These are phyloP conservation scores for Tylopilus plumbeoviolaceoides DNA, from an alignment of 768 basidiomycete species.

Conservation along the genomic window DNA sequence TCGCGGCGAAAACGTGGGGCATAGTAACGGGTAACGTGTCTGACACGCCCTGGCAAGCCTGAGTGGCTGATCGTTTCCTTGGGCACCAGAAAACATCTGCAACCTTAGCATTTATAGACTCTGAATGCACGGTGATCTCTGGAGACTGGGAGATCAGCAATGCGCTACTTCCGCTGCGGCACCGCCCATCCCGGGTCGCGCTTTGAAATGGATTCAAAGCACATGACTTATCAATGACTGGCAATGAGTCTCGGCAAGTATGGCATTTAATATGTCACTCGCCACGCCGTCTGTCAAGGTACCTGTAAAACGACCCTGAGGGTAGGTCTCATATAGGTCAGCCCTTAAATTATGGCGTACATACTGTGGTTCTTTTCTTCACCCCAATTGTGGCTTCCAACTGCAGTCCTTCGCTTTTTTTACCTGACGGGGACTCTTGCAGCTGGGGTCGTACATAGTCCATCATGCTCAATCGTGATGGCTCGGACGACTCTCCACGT, in stretches of 20 bases:
- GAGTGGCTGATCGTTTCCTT: too few relatives aligned
- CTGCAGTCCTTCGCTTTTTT: constrained; percentile 15
- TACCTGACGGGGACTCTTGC: not conserved
- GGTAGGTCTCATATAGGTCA: constrained; percentile 1
- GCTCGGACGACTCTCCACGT: not conserved
- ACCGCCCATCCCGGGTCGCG: too few relatives aligned
- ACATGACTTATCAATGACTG: not conserved
- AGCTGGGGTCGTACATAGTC: not conserved
- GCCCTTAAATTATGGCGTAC: not conserved
- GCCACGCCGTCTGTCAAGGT: not conserved
- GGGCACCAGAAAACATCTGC: too few relatives aligned
- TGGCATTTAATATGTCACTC: not conserved
- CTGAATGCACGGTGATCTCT: too few relatives aligned
- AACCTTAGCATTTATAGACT: too few relatives aligned
- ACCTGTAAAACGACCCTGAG: constrained; percentile 17
- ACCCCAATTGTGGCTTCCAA: constrained; percentile 4
- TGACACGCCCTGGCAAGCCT: too few relatives aligned
- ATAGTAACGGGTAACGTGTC: too few relatives aligned
- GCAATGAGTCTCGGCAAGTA: not conserved
- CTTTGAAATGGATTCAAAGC: not conserved
- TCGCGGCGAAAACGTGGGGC: too few relatives aligned
- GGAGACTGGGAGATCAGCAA: too few relatives aligned
- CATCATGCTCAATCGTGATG: constrained; percentile 11
- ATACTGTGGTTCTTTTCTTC: not conserved
- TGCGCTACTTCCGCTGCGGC: too few relatives aligned